Conservation (phyloP, 371 early-diverging fungal species). For the Apophysomyces variabilis region DNA sequence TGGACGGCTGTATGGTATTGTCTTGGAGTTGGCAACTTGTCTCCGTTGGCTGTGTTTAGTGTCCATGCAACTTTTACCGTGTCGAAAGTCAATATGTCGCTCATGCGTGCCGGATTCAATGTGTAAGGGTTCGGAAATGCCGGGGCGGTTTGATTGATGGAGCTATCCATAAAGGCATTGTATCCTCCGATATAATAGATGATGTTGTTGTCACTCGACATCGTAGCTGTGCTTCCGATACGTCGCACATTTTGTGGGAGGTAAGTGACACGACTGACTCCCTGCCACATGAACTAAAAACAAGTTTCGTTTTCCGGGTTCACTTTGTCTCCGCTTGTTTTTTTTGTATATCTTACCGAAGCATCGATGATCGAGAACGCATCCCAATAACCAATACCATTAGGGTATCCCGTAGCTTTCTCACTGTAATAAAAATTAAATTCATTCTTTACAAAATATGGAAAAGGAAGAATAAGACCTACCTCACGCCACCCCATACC, state of each 20-base stretch:
- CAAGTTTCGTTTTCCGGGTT: too few species aligned
- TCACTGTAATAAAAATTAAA: neutral
- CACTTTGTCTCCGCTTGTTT: too few species aligned
- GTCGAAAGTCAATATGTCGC: neutral
- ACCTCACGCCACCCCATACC: constrained; percentile 2
- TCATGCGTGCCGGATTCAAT: neutral
- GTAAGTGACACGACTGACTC: neutral
- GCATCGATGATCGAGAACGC: neutral
- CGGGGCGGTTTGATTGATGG: neutral
- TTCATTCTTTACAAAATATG: neutral
- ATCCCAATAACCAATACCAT: neutral
- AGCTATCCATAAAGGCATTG: neutral
- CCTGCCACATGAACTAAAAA: constrained; percentile 2
- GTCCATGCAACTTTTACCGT: neutral
- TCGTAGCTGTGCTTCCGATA: neutral
- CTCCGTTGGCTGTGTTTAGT: neutral
- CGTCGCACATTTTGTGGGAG: neutral
- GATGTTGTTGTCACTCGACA: neutral
- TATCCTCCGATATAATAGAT: constrained; percentile 4
- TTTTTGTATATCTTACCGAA: neutral
- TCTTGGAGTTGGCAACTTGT: neutral
- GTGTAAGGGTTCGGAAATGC: neutral
- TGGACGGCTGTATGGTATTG: neutral
- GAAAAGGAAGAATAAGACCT: neutral
- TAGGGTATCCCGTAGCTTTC: neutral